Percentiles rank a stretch among this genome's conserved stretches.
phyloP scores from a whole-genome alignment of 225 moss, liverwort and hornwort genomes.

The Physcomitrium patens region DNA sequence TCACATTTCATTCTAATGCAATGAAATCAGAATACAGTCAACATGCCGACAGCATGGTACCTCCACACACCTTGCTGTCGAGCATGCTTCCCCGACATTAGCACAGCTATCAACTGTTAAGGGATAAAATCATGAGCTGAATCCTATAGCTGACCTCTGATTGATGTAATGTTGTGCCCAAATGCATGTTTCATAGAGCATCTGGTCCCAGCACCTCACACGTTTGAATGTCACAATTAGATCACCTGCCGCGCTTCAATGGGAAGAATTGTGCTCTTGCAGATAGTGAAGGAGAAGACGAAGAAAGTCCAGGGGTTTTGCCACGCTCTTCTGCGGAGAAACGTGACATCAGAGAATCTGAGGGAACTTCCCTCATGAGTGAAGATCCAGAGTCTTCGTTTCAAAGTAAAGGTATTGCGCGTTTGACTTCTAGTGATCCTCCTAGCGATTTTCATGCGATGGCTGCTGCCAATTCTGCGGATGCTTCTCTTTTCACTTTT shows the following conservation, averaged over 20 bases:
- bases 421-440: conserved; percentile 20
- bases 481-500: conserved; percentile 89
- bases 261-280: conserved; percentile 27
- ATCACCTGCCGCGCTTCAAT: conserved; percentile 4
- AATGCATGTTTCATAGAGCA: too few relatives aligned
- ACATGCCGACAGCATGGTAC: background rate
- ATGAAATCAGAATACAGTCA: background rate
- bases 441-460: conserved; percentile 85
- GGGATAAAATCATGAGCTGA: too few relatives aligned
- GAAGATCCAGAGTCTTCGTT: conserved; percentile 17
- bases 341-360: conserved; percentile 19
- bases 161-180: too few relatives aligned
- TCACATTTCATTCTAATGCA: conserved; percentile 11
- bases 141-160: too few relatives aligned
- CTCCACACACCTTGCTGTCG: background rate
- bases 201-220: too few relatives aligned
- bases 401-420: conserved; percentile 34
- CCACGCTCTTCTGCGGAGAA: conserved; percentile 13
- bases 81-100: too few relatives aligned
- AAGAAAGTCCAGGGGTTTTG: conserved; percentile 11
- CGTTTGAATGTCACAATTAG: background rate
- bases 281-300: conserved; percentile 47
- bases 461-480: conserved; percentile 87
- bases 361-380: conserved; percentile 12
- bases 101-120: too few relatives aligned